A percentile compares a stretch with the other conserved stretches of the same genome.
Conservation (phyloP, 2,329 filamentous ascomycete species). For the Xylariaceae sp. region DNA sequence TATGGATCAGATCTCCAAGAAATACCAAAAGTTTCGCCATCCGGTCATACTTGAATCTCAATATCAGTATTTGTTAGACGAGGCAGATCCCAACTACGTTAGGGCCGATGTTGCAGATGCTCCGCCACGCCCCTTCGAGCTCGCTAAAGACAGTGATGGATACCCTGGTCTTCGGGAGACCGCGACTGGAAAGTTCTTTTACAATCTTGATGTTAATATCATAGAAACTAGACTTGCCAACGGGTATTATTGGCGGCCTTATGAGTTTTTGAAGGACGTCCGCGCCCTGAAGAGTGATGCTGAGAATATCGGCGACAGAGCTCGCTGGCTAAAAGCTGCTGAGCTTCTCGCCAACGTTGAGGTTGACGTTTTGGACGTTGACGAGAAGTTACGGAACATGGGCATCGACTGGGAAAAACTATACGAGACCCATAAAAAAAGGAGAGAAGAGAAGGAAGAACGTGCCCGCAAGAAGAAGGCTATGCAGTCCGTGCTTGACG, state of each 20-base stretch:
- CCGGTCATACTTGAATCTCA: constrained; percentile 75
- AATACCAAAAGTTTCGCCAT: constrained; percentile 86
- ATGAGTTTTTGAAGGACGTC: constrained; percentile 89
- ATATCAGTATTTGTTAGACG: constrained; percentile 83
- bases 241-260: constrained; percentile 90
- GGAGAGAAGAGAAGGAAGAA: constrained; percentile 64
- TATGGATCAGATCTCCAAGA: constrained; percentile 94
- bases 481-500: constrained; percentile 60
- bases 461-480: constrained; percentile 67
- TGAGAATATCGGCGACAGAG: constrained; percentile 79
- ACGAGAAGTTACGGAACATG: constrained; percentile 61
- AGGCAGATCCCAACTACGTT: constrained; percentile 77
- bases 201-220: constrained; percentile 89
- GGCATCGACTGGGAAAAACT: constrained; percentile 82
- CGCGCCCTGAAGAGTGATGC: constrained; percentile 85
- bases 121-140: constrained; percentile 75
- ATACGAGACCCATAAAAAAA: constrained; percentile 73
- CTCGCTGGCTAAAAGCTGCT: constrained; percentile 83
- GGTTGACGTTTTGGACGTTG: constrained; percentile 83
- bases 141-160: constrained; percentile 79
- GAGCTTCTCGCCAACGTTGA: constrained; percentile 93
- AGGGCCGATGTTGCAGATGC: constrained; percentile 62
- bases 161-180: constrained; percentile 77
- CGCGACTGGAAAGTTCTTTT: constrained; percentile 82
- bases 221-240: constrained; percentile 98